Percentiles rank a stretch among this genome's conserved stretches.
phyloP scores from a whole-genome alignment of 2,329 filamentous ascomycete species.

The Graphilbum fragrans region DNA sequence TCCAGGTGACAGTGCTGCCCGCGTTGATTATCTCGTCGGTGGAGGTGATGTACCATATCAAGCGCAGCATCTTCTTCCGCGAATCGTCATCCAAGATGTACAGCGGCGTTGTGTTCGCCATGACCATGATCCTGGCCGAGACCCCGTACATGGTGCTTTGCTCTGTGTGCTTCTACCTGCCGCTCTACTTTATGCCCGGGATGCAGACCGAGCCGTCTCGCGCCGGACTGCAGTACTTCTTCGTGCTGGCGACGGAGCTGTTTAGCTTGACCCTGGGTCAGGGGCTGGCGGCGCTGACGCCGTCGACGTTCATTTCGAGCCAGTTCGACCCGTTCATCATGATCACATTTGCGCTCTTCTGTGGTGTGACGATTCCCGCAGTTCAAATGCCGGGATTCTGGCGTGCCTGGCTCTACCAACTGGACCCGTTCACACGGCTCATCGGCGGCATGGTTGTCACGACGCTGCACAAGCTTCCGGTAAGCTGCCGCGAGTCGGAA shows the following conservation, averaged over 20 bases:
- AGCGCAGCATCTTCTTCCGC: constrained; percentile 72
- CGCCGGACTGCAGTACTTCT: constrained; percentile 79
- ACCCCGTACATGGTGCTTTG: constrained; percentile 75
- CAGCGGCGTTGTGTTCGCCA: constrained; percentile 63
- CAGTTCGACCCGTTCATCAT: constrained; percentile 74
- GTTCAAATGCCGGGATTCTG: constrained; percentile 69
- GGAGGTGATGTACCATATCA: constrained; percentile 72
- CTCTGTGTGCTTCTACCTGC: constrained; percentile 69
- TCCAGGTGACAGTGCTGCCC: constrained; percentile 77
- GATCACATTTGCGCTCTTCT: constrained; percentile 76
- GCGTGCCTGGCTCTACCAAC: constrained; percentile 69
- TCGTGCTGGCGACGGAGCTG: constrained; percentile 70
- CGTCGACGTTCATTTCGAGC: constrained; percentile 65
- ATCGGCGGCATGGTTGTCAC: constrained; percentile 72
- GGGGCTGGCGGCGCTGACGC: constrained; percentile 63
- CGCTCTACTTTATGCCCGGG: constrained; percentile 74
- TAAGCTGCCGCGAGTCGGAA: constrained; percentile 49
- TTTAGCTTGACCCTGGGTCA: constrained; percentile 76
- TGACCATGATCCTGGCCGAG: constrained; percentile 70
- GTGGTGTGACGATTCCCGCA: constrained; percentile 71
- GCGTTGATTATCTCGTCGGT: constrained; percentile 75
- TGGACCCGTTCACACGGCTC: constrained; percentile 73
- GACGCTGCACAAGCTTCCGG: constrained; percentile 53
- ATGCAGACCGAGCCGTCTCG: constrained; percentile 50
- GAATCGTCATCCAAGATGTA: constrained; percentile 83